Evolutionary conservation across 2,329 filamentous ascomycete species (phyloP), one percentile per base, ranked within the genome.

Genomic region (Pyrenochaeta sp.): DNA sequence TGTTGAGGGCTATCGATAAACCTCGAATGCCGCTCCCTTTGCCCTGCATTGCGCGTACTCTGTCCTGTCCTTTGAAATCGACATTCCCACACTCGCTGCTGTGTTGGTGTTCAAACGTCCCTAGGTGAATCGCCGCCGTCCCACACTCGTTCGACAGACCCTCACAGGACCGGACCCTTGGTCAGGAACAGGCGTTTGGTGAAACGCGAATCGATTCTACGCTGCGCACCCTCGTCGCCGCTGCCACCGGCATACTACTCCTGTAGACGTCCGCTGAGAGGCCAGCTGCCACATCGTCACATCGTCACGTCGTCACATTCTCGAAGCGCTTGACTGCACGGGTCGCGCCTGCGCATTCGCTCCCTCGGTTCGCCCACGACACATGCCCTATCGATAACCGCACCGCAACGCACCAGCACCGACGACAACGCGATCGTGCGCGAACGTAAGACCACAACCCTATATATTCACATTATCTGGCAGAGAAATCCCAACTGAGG

Each of bases 161-260:
- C 40, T 12, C 13, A 36, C 48, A 22, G 47, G 58, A 56, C 58
- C 48, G 52, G 52, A 42, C 50, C 45, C 54, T 59, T 47, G 47
- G 44, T 28, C 54, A 59, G 60, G 52, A 53, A 52, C 59, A 59
- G 54, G 72, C 71, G 71, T 73, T 74, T 73, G 68, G 71, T 75
- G 72, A 75, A 74, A 75, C 72, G 64, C 60, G 62, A 67, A 71
- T 56, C 67, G 71, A 64, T 65, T 72, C 65, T 60, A 48, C 55
- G 40, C 54, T 56, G 50, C 56, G 53, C 50, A 57, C 22, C 47
- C 39, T 48, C 27, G 34, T 54, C 28, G 44, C 36, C 15, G 36
- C 15, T 19, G 36, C 36, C 15, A 39, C 36, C 36, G 5, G 6
- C 13, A 39, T 39, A n/a, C 36, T 39, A 13, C 13, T 13, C 7